Conservation (phyloP, 2,329 filamentous ascomycete genomes). For the Davidsoniella australis region DNA sequence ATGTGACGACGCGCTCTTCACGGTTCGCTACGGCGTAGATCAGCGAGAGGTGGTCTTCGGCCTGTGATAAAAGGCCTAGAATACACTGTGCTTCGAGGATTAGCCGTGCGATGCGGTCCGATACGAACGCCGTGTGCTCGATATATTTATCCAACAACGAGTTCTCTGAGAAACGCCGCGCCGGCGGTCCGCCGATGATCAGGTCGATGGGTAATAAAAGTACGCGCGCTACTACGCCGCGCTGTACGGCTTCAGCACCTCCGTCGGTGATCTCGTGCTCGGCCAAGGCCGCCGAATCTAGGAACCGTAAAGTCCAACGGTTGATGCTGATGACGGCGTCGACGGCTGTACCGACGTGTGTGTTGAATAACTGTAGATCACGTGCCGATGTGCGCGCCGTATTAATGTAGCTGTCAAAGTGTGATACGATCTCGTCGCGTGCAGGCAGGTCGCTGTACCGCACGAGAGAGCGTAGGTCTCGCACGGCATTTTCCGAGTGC, state of each 20-base stretch:
- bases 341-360: slow-evolving; percentile 54
- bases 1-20: slow-evolving; percentile 41
- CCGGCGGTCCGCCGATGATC: slow-evolving; percentile 3
- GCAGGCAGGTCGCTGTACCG: slow-evolving; percentile 50
- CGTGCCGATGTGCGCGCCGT: slow-evolving; percentile 45
- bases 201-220: slow-evolving; percentile 10
- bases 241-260: slow-evolving; percentile 22
- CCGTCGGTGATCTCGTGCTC: slow-evolving; percentile 19
- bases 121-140: slow-evolving; percentile 51
- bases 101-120: slow-evolving; percentile 49
- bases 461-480: slow-evolving; percentile 58
- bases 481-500: slow-evolving; percentile 53
- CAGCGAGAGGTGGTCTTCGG: slow-evolving; percentile 51
- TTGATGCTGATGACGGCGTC: slow-evolving; percentile 62
- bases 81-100: slow-evolving; percentile 56
- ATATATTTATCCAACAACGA: slow-evolving; percentile 58
- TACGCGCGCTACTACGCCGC: slow-evolving; percentile 4
- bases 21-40: slow-evolving; percentile 54
- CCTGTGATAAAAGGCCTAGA: slow-evolving; percentile 44
- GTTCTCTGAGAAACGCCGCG: slow-evolving; percentile 31
- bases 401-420: slow-evolving; percentile 62
- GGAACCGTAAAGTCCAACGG: slow-evolving; percentile 53
- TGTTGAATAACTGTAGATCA: slow-evolving; percentile 60
- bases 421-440: slow-evolving; percentile 52
- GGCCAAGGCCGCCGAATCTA: slow-evolving; percentile 35